Evolutionary conservation across 192 early-diverging fungal genomes (phyloP), one percentile per base, ranked within the genome.

Genomic region (Coemansia sp.): DNA sequence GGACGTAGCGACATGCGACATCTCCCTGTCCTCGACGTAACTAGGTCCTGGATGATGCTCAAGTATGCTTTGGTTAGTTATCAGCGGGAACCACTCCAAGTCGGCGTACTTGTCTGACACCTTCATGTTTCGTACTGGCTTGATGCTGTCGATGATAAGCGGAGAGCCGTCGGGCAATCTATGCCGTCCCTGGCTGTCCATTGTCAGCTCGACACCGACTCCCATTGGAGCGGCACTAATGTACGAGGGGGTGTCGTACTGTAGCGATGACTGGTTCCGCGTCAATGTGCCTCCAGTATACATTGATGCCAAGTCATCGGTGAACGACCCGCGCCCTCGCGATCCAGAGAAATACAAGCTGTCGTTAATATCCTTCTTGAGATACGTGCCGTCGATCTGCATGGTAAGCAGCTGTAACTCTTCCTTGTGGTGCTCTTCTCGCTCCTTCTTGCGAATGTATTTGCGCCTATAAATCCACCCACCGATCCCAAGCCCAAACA

Each of bases 71-170:
- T 80, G 69, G 63, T 60, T 51, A 21, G 39, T 63, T n/a, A 80
- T 65, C 19, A 80, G 64, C 21, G 78, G 78, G 69, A 80, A 80
- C 78, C 78, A 80, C 45, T 80, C 78, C n/a, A 80, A 63, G 38
- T 80, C 78, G 14, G 73, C 72, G 70, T 80, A 80, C 51, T 72
- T 72, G 59, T 80, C 78, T 0, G 78, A 66, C 8, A 63, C 73
- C 41, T 80, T 80, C 36, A 66, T 66, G 66, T 72, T 75, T n/a
- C 69, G 66, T 8, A 72, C 48, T 23, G 78, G 73, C 67, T 75
- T 42, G 15, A 80, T 80, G 62, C 59, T 45, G 25, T 75, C 67
- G 48, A 66, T 66, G 29, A 80, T 53, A 10, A 68, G 58, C 44
- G 78, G 78, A 38, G 78, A 80, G 34, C 78, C 78, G 23, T 80